A percentile compares a stretch with the other conserved stretches of the same genome.
Conservation (phyloP, 1,139 yeast species). For the Hansenula lynferdii region DNA sequence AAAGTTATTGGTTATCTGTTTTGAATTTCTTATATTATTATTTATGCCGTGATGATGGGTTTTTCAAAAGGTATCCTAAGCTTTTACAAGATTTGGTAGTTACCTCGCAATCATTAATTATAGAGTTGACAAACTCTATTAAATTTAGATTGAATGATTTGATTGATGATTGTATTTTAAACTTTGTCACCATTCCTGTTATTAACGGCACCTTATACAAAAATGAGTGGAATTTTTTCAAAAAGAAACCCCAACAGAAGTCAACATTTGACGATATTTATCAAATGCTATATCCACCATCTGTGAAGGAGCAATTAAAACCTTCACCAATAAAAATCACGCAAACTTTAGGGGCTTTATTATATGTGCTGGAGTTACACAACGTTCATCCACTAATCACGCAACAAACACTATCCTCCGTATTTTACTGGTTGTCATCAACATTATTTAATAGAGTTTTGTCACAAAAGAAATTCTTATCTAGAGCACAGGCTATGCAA, state of each 20-base stretch:
- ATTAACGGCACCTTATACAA: constrained; percentile 47
- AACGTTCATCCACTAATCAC: constrained; percentile 71
- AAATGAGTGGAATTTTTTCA: constrained; percentile 73
- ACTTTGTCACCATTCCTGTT: constrained; percentile 63
- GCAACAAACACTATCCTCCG: constrained; percentile 73
- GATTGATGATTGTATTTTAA: constrained; percentile 58
- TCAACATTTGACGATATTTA: constrained; percentile 61
- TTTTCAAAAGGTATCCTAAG: constrained; percentile 49
- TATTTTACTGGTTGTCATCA: constrained; percentile 73
- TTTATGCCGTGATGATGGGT: constrained; percentile 47
- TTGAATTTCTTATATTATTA: constrained; percentile 65
- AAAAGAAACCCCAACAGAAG: constrained; percentile 37
- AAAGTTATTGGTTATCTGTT: constrained; percentile 72
- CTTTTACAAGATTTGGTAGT: constrained; percentile 57
- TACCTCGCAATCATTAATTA: constrained; percentile 54
- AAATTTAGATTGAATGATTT: constrained; percentile 53
- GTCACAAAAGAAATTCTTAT: constrained; percentile 51
- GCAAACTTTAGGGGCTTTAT: constrained; percentile 83
- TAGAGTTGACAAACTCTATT: constrained; percentile 60
- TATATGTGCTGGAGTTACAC: constrained; percentile 80
- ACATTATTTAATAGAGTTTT: constrained; percentile 71
- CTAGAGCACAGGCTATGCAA: constrained; percentile 86
- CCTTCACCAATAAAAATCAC: constrained; percentile 87
- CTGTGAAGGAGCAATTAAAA: constrained; percentile 57
- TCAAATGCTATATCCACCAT: constrained; percentile 69